These are phyloP conservation scores for Corniculantispora saksenae DNA, from an alignment of 2,329 filamentous ascomycete species.

Conservation along the genomic window DNA sequence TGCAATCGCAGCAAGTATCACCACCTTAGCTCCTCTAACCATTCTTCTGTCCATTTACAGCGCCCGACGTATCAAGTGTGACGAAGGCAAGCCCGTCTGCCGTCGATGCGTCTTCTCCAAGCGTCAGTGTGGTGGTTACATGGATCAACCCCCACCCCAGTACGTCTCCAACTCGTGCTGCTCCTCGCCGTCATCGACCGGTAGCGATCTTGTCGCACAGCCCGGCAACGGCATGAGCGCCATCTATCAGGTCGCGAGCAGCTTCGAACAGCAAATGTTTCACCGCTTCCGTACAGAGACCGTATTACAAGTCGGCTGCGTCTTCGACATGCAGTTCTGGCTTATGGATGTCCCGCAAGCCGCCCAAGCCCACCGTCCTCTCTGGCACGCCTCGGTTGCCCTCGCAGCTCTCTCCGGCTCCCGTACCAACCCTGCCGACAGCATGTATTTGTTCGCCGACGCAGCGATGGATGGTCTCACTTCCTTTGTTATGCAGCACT, in stretches of 20 bases:
- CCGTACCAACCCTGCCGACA: not conserved
- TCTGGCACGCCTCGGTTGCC: constrained; percentile 9
- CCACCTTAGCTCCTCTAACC: not conserved
- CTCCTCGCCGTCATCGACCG: not conserved
- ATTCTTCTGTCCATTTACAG: not conserved
- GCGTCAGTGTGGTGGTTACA: constrained; percentile 9
- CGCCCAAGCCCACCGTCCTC: not conserved
- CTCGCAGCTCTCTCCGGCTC: not conserved
- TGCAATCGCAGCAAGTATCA: too few relatives aligned
- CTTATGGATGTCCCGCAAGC: constrained; percentile 6
- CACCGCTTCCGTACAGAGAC: constrained; percentile 8
- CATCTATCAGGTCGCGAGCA: not conserved
- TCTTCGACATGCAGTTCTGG: constrained; percentile 6
- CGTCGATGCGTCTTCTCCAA: constrained; percentile 9
- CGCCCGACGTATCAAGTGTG: constrained; percentile 7
- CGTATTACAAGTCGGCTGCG: not conserved
- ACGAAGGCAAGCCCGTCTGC: constrained; percentile 11
- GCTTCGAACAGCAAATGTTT: constrained; percentile 8
- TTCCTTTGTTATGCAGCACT: constrained; percentile 1
- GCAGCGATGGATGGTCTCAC: not conserved
- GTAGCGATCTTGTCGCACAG: not conserved
- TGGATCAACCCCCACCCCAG: not conserved
- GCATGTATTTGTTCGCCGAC: not conserved
- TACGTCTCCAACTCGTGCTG: not conserved
- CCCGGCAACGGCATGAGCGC: not conserved